Conservation (phyloP, 345 rosid species). For the Alliaria petiolata region DNA sequence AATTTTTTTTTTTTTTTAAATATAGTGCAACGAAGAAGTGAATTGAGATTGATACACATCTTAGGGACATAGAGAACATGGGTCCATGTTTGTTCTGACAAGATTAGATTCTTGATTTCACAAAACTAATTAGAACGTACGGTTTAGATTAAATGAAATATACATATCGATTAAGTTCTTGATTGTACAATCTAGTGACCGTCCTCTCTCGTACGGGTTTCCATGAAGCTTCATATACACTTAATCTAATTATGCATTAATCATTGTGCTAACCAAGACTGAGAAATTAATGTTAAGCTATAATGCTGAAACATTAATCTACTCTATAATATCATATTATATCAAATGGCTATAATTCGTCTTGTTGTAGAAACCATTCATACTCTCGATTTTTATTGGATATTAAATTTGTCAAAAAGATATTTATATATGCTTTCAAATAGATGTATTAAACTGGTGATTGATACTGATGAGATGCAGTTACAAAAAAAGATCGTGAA, state of each 20-base stretch:
- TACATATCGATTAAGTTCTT: neutral
- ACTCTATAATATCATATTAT: neutral
- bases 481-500: neutral
- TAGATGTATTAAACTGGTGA: neutral
- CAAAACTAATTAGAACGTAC: slow-evolving; percentile 23
- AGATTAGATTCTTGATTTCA: slow-evolving; percentile 28
- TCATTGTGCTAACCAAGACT: slow-evolving; percentile 26
- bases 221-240: slow-evolving; percentile 35
- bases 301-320: slow-evolving; percentile 1
- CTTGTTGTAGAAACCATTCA: neutral
- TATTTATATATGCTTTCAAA: neutral
- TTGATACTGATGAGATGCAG: slow-evolving; percentile 6
- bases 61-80: slow-evolving; percentile 34
- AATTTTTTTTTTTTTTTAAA: too few relatives aligned
- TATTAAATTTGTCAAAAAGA: neutral
- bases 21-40: slow-evolving; percentile 23
- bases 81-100: slow-evolving; percentile 40
- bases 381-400: neutral
- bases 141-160: slow-evolving; percentile 5
- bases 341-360: neutral
- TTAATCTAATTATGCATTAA: slow-evolving; percentile 27
- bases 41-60: slow-evolving; percentile 30
- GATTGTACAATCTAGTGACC: slow-evolving; percentile 35
- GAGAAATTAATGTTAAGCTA: neutral
- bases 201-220: slow-evolving; percentile 35